Evolutionary conservation across 2,329 filamentous ascomycete genomes (phyloP), one percentile per base, ranked within the genome.

Genomic region (Colletotrichum graminicola): DNA sequence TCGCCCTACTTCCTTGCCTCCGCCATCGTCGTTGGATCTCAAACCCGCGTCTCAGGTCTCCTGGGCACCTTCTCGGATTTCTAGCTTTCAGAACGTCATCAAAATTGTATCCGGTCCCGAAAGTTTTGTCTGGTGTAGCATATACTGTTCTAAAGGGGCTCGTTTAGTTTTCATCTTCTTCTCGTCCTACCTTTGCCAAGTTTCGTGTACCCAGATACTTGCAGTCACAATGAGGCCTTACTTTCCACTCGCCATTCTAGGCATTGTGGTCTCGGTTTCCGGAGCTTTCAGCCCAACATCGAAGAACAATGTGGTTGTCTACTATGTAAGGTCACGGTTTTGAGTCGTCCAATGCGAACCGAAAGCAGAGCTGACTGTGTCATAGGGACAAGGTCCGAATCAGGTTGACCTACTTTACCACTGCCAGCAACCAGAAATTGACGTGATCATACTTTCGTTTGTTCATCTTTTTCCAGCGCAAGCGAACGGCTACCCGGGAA

Each of bases 371-470:
- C 61, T 66, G 11, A 66, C 43, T 11, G 3, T 52, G 6, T 12
- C 10, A 62, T 66, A 84, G 82, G 83, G 83, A 41, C 79, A 82
- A 78, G 83, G 82, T 62, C 75, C 79, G 2, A 76, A 79, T 63
- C 82, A 84, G 73, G 66, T 75, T 23, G 73, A 75, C n/a, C 76
- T 85, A 32, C 73, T 75, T n/a, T 74, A 77, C 4, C 83, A 82
- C 72, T 85, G 82, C 73, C 76, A 81, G 36, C 77, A 82, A 55
- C 74, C 80, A 1, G 76, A 75, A 32, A 79, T 84, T 60, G 83
- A 85, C 66, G 78, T 84, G 18, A 84, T 85, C 71, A 77, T 83
- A 18, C 76, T 85, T 5, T 83, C 79, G 3, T 85, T 84, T 72
- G 79, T 84, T 26, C 75, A 82, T 64, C 74, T 80, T 5, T 85